Evolutionary conservation across 805 yeast species (phyloP).

Genomic region (Starmerella cellae): DNA sequence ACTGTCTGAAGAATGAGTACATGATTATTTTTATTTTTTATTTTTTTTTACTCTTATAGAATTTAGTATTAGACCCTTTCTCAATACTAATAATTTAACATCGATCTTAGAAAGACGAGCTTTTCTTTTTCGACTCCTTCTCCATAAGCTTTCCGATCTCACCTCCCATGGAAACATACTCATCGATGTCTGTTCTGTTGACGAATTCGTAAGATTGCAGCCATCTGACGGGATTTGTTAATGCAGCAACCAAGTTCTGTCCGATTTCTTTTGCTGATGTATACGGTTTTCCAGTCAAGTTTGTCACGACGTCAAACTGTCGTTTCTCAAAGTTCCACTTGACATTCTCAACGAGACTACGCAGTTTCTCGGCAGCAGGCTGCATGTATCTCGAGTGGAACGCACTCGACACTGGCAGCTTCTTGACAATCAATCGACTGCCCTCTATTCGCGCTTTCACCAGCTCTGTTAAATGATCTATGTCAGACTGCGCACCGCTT

Average conservation of each 20-base stretch:
- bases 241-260: slow-evolving; percentile 19
- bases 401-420: slow-evolving; percentile 37
- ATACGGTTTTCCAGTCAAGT: slow-evolving; percentile 26
- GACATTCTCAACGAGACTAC: slow-evolving; percentile 16
- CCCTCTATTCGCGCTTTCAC: slow-evolving; percentile 16
- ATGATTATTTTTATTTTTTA: no score
- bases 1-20: no score
- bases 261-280: slow-evolving; percentile 22
- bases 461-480: slow-evolving; percentile 23
- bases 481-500: slow-evolving; percentile 30
- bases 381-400: slow-evolving; percentile 35
- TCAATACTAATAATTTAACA: no score
- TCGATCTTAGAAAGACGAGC: slow-evolving; percentile 29
- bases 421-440: slow-evolving; percentile 22
- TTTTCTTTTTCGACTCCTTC: not conserved
- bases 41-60: no score
- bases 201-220: slow-evolving; percentile 19
- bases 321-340: slow-evolving; percentile 9
- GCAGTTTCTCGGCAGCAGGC: slow-evolving; percentile 30
- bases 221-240: slow-evolving; percentile 27
- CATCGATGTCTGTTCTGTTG: slow-evolving; percentile 12
- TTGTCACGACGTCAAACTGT: slow-evolving; percentile 24
- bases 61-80: no score
- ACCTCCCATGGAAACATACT: slow-evolving; percentile 23
- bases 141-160: slow-evolving; percentile 21